Conservation (phyloP, 1,139 yeast species). For the Yamadazyma sp. region DNA sequence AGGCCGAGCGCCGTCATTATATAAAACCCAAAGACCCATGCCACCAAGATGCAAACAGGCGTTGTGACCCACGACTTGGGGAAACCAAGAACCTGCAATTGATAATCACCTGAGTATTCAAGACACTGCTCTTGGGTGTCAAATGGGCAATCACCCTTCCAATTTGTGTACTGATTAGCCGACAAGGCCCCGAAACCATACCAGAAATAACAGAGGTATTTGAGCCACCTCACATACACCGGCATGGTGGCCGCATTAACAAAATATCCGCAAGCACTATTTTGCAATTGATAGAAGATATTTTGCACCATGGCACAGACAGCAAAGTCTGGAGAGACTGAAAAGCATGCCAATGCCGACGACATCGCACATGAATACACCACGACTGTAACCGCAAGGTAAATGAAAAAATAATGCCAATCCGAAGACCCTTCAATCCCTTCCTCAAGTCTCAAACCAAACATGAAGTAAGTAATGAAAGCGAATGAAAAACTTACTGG, state of each 20-base stretch:
- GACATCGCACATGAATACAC: constrained; percentile 58
- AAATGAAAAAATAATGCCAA: constrained; percentile 52
- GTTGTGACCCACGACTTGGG: constrained; percentile 64
- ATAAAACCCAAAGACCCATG: constrained; percentile 60
- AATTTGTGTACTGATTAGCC: constrained; percentile 65
- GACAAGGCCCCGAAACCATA: constrained; percentile 70
- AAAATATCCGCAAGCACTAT: constrained; percentile 80
- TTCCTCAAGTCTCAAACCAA: constrained; percentile 54
- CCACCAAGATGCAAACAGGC: constrained; percentile 62
- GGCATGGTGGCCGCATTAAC: constrained; percentile 76
- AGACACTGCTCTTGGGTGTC: constrained; percentile 23
- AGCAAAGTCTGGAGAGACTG: constrained; percentile 64
- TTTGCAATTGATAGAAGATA: constrained; percentile 66
- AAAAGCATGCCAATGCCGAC: constrained; percentile 55
- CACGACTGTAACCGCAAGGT: constrained; percentile 58
- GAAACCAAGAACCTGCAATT: constrained; percentile 60
- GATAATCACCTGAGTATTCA: constrained; percentile 54
- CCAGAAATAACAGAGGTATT: constrained; percentile 75
- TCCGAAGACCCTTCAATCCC: constrained; percentile 18
- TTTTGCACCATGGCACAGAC: constrained; percentile 64
- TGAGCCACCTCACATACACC: constrained; percentile 83
- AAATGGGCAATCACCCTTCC: constrained; percentile 57
- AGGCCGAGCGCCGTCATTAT: constrained; percentile 48
- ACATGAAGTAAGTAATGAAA: constrained; percentile 70
- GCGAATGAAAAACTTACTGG: constrained; percentile 62